These are phyloP conservation scores for Candida tunisiensis DNA, from an alignment of 1,139 yeast genomes.

Conservation along the genomic window DNA sequence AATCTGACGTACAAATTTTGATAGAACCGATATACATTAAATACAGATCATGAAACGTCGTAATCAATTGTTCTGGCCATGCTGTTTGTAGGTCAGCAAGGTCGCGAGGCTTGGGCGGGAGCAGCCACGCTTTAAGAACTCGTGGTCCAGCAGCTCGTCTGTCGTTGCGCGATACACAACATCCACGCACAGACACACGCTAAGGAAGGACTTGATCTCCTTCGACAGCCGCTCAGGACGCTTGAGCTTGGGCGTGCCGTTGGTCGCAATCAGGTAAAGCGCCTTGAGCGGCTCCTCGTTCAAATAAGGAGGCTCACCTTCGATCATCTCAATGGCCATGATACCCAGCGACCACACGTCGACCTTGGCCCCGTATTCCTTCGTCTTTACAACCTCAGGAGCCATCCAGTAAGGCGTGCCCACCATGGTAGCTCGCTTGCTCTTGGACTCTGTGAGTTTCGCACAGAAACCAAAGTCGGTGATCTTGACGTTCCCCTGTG, in stretches of 20 bases:
- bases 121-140: constrained; percentile 64
- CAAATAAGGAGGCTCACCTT: constrained; percentile 94
- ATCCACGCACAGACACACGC: constrained; percentile 90
- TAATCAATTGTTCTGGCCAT: too few species aligned
- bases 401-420: constrained; percentile 99
- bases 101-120: constrained; percentile 49
- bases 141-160: constrained; percentile 70
- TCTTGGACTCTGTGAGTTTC: constrained; percentile 78
- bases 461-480: constrained; percentile 99
- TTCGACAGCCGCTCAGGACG: constrained; percentile 67
- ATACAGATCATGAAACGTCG: too few species aligned
- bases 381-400: constrained; percentile 94
- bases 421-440: constrained; percentile 94
- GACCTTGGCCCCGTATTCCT: constrained; percentile 91
- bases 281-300: constrained; percentile 92
- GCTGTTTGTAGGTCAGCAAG: constrained; percentile 63
- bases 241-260: constrained; percentile 91
- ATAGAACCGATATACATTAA: too few species aligned
- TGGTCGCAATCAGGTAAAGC: constrained; percentile 80
- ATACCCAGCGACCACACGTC: constrained; percentile 98
- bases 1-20: too few species aligned
- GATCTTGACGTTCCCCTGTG: constrained; percentile 79
- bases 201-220: constrained; percentile 71
- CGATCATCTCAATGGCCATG: constrained; percentile 98
- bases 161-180: constrained; percentile 85